Evolutionary conservation across 129 eudicot species (phyloP), one percentile per base, ranked within the genome.

Genomic region (Helianthus tuberosus): DNA sequence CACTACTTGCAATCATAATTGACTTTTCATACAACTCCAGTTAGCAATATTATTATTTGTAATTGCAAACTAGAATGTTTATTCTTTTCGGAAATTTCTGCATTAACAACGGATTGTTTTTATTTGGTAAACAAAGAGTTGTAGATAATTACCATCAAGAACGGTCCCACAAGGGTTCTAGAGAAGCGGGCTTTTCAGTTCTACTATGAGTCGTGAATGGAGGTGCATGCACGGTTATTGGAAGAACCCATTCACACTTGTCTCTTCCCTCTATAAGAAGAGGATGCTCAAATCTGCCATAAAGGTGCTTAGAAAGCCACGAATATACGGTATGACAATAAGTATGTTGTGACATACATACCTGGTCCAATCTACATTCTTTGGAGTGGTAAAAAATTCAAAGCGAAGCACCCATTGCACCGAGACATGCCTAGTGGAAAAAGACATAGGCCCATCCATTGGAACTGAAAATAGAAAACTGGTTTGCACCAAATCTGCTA

Each of bases 371-470:
- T 91, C 97, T 39, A 88, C 75, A 74, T 91, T 91, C 72, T 88
- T 88, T 17, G 99, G 96, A 82, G 97, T 94, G 55, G 97, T 91
- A 53, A 88, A 85, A 77, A 94, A 94, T 62, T 94, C 99, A 80
- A 94, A 94, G n/a, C 99, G 91, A 55, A 94, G 91, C 59, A 89
- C 91, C 99, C 99, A 94, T 58, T 94, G 97, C 58, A 94, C 97
- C 14, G 99, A 85, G 77, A 91, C 93, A 65, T 90, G 88, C 68
- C 90, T 86, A 70, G 97, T 94, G 66, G 96, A 83, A 82, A 94
- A 94, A n/a, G 89, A 88, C 99, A 94, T 94, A 15, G 99, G 99
- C 72, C 99, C 99, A 66, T 94, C 99, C 93, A 94, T 85, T 1
- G 99, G 99, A 71, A 94, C 83, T 68, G 99, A 91, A 60, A 94